phyloP scores from a whole-genome alignment of 495 filamentous ascomycete genomes.

The Pseudomonodictys pantanalensis region DNA sequence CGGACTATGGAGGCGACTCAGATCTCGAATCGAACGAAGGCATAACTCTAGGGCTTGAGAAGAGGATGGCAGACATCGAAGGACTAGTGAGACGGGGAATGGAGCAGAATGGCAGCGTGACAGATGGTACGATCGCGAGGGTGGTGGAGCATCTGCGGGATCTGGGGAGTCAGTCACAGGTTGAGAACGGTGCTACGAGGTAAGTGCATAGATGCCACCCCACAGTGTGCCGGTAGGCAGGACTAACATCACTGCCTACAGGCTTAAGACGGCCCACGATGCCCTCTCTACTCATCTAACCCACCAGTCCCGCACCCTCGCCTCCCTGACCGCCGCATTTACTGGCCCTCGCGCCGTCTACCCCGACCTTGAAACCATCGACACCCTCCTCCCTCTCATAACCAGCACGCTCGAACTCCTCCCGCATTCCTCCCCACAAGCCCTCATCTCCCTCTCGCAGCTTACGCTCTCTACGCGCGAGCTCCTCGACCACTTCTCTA shows the following conservation, averaged over 20 bases:
- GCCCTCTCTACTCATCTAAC: conserved; percentile 78
- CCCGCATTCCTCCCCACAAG: conserved; percentile 60
- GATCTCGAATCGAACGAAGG: conserved; percentile 66
- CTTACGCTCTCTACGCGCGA: conserved; percentile 74
- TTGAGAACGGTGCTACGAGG: conserved; percentile 79
- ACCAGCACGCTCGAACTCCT: conserved; percentile 48
- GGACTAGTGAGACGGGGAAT: conserved; percentile 68
- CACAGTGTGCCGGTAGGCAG: neutral
- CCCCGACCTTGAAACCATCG: conserved; percentile 42
- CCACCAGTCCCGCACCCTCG: conserved; percentile 79
- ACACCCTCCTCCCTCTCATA: conserved; percentile 54
- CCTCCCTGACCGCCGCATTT: conserved; percentile 72
- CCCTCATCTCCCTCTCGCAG: conserved; percentile 71
- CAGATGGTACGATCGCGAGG: conserved; percentile 66
- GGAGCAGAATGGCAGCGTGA: conserved; percentile 65
- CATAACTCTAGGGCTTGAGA: conserved; percentile 69
- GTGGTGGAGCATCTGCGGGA: conserved; percentile 72
- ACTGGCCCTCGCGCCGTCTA: conserved; percentile 56
- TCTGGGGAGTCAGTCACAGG: conserved; percentile 73
- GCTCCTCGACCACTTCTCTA: conserved; percentile 73
- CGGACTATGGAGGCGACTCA: conserved; percentile 64
- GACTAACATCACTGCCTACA: conserved; percentile 36
- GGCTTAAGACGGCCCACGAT: conserved; percentile 82
- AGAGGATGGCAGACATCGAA: conserved; percentile 74
- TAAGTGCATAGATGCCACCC: conserved; percentile 40